Evolutionary conservation across 1,139 yeast species (phyloP).

Genomic region (Suhomyces anneliseae): DNA sequence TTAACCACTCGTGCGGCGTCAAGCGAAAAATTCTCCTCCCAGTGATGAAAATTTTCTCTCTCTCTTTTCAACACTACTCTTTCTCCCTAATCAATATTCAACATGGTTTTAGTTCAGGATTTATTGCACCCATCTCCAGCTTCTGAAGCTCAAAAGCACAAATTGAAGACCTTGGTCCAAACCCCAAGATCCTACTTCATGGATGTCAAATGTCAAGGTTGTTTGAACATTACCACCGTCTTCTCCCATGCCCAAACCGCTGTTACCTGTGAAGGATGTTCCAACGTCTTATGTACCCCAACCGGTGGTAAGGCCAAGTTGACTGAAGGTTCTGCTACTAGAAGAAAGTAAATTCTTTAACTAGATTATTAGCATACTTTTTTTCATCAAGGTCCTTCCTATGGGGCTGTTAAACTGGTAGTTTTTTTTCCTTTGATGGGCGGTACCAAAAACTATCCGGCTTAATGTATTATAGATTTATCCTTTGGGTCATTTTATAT

Average conservation of each 20-base stretch:
- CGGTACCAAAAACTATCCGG: neutral
- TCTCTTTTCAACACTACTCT: neutral
- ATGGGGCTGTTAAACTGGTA: constrained; percentile 3
- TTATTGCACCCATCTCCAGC: constrained; percentile 93
- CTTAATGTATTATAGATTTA: constrained; percentile 12
- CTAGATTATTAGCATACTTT: constrained; percentile 7
- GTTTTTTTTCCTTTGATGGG: constrained; percentile 1
- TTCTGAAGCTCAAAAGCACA: constrained; percentile 95
- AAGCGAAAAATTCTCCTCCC: constrained; percentile 9
- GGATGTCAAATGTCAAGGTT: constrained; percentile 99
- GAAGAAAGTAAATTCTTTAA: constrained; percentile 76
- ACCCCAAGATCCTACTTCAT: constrained; percentile 98
- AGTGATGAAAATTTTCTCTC: constrained; percentile 10
- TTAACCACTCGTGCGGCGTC: constrained; percentile 1
- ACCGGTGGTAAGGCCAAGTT: constrained; percentile 99
- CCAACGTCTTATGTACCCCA: constrained; percentile 98
- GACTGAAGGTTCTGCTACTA: constrained; percentile 99
- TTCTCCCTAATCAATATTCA: constrained; percentile 4
- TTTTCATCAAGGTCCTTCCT: neutral
- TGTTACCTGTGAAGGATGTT: constrained; percentile 98
- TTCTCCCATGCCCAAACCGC: constrained; percentile 99
- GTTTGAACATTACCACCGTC: constrained; percentile 97
- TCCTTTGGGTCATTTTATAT: constrained; percentile 9
- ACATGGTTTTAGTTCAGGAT: constrained; percentile 33
- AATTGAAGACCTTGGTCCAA: constrained; percentile 96